Percentiles rank a stretch among this genome's conserved stretches.
These are phyloP conservation scores for Xerocomellus intermedius DNA, from an alignment of 768 basidiomycete genomes.

Conservation along the genomic window DNA sequence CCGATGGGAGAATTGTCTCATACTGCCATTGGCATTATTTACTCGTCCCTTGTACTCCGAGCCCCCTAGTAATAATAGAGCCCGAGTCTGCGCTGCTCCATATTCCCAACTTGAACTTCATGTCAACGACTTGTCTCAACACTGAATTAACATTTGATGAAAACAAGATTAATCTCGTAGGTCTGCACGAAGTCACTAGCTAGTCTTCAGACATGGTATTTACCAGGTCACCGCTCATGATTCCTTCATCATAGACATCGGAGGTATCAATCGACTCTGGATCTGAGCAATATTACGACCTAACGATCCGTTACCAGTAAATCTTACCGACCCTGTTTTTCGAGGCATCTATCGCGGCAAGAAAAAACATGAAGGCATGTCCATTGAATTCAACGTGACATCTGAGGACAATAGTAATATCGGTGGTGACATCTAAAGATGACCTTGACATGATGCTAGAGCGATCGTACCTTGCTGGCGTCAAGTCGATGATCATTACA, in stretches of 20 bases:
- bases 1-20: too few relatives aligned
- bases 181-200: conserved; percentile 13
- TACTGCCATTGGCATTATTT: too few relatives aligned
- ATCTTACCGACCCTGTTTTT: conserved; percentile 59
- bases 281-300: neutral
- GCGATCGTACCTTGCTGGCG: conserved; percentile 57
- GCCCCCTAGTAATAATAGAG: neutral
- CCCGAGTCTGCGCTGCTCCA: too few relatives aligned
- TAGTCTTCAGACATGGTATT: neutral
- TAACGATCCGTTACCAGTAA: conserved; percentile 34
- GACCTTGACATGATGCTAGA: conserved; percentile 60
- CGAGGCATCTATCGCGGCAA: conserved; percentile 49
- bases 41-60: too few relatives aligned
- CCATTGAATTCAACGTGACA: neutral
- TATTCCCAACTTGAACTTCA: neutral
- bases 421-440: conserved; percentile 37
- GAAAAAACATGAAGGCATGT: conserved; percentile 48
- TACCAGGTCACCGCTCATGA: neutral
- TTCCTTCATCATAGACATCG: conserved; percentile 35
- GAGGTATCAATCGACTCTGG: conserved; percentile 32
- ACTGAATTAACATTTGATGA: neutral
- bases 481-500: conserved; percentile 73
- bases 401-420: neutral
- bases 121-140: neutral
- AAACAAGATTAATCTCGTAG: conserved; percentile 34